Percentiles rank a stretch among this genome's conserved stretches.
Conservation (phyloP, 768 basidiomycete species). For the Tulasnella sp. region DNA sequence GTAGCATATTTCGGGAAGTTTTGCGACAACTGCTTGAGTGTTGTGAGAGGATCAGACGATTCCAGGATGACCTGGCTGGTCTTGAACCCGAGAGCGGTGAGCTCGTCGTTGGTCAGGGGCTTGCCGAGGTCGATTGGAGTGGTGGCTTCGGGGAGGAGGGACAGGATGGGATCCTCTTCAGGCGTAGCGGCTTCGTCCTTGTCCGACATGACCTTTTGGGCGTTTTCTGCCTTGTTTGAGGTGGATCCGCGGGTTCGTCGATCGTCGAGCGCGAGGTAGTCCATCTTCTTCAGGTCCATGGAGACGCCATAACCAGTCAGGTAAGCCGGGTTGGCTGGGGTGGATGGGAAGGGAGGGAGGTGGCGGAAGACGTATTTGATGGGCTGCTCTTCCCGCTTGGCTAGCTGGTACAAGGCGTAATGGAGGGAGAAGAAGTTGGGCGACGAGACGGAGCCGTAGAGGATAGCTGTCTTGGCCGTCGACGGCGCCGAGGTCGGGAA, state of each 20-base stretch:
- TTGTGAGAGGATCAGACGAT: slow-evolving; percentile 51
- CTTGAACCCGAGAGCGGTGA: slow-evolving; percentile 63
- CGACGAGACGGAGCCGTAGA: slow-evolving; percentile 69
- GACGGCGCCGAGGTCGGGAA: slow-evolving; percentile 53
- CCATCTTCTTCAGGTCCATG: slow-evolving; percentile 93
- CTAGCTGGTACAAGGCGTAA: slow-evolving; percentile 48
- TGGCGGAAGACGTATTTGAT: slow-evolving; percentile 77
- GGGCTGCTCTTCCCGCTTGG: slow-evolving; percentile 45
- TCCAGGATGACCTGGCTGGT: slow-evolving; percentile 69
- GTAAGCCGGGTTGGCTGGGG: slow-evolving; percentile 39
- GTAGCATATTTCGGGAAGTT: slow-evolving; percentile 87
- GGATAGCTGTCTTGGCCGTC: slow-evolving; percentile 56
- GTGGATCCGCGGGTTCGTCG: slow-evolving; percentile 41
- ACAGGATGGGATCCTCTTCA: slow-evolving; percentile 38
- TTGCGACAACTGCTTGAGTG: slow-evolving; percentile 67
- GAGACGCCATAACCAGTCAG: slow-evolving; percentile 90
- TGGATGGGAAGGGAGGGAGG: slow-evolving; percentile 43
- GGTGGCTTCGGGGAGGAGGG: slow-evolving; percentile 17
- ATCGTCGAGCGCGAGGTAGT: slow-evolving; percentile 93
- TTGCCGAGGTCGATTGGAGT: slow-evolving; percentile 34
- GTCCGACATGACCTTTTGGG: slow-evolving; percentile 9
- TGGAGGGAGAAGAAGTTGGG: slow-evolving; percentile 69
- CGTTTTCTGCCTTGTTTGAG: slow-evolving; percentile 2
- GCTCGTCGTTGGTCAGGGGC: slow-evolving; percentile 51
- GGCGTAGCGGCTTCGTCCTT: background rate